These are phyloP conservation scores for Starmerella powellii DNA, from an alignment of 805 yeast genomes.

Conservation along the genomic window DNA sequence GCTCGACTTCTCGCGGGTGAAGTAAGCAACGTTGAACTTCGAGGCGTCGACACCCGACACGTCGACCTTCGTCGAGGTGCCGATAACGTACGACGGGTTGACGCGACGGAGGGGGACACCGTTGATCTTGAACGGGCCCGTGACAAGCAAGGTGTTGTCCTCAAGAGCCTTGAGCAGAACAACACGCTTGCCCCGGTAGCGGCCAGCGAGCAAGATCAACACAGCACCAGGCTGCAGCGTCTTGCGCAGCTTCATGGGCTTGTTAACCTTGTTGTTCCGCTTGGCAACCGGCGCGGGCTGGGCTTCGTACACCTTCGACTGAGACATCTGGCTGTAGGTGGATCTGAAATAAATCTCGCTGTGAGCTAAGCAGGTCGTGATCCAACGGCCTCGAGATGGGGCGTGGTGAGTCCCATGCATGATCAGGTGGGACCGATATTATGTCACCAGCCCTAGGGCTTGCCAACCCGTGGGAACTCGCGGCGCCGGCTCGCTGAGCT, in stretches of 20 bases:
- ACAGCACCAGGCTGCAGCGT: conserved; percentile 97
- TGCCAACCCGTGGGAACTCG: background rate
- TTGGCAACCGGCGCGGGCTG: conserved; percentile 72
- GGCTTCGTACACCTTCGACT: conserved; percentile 68
- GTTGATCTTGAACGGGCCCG: conserved; percentile 99
- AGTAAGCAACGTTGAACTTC: conserved; percentile 89
- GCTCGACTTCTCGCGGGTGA: conserved; percentile 85
- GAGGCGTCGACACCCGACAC: conserved; percentile 61
- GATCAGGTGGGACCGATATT: conserved; percentile 2
- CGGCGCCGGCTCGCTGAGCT: too few relatives aligned
- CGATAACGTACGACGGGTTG: conserved; percentile 96
- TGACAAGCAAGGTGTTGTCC: conserved; percentile 92
- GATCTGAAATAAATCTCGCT: conserved; percentile 5
- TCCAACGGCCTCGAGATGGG: background rate
- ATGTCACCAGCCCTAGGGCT: conserved; percentile 9
- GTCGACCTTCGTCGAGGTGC: conserved; percentile 86
- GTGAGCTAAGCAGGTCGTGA: conserved; percentile 6
- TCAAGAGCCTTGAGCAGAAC: conserved; percentile 93
- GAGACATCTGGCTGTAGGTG: conserved; percentile 7
- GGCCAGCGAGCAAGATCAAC: conserved; percentile 92
- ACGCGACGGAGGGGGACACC: conserved; percentile 99
- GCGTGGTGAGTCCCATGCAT: conserved; percentile 2
- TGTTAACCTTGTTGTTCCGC: conserved; percentile 76
- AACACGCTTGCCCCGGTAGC: conserved; percentile 99
- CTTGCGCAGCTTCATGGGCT: conserved; percentile 91